Base-by-base conservation (phyloP, 2,329 filamentous ascomycete genomes). In the Aureobasidium sp. region DNA sequence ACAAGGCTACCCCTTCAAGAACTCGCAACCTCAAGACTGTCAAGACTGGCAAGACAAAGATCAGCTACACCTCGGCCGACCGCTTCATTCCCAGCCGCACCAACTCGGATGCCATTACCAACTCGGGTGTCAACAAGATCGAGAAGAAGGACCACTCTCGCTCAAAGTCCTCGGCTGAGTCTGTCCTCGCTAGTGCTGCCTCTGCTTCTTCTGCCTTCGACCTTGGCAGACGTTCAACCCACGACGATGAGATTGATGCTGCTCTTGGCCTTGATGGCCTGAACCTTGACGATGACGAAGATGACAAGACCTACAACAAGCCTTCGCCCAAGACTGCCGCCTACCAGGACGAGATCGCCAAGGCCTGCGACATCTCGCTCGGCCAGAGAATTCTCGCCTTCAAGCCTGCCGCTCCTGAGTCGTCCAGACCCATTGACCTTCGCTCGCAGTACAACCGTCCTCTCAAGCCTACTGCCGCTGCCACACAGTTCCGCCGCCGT, bases 361-460 rank as follows among this genome's bases (percentile, higher is more conserved):
- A 86, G 67, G 93, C 93, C 54, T 97, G 93, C 74, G 94, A 92
- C 62, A 91, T 99, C 65, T 93, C 86, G 72, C 84, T 96, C 65
- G 96, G 92, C 80, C 95, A 92, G 61, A 90, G 94, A 65, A 99
- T 99, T 69, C 88, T 99, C 57, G 90, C 94, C 63, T 99, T 97
- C 83, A 99, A 99, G 86, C 94, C 94, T 60, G 91, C 93, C 2
- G 85, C 94, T n/a, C 94, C 94, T 4, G 94, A 97, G 79, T 97
- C 94, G 7, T 96, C 92, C 37, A 97, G 96, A 83, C 94, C 94
- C 39, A 96, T 99, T 72, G 94, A 99, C 74, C 87, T 99, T 65
- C 89, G 94, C 63, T 90, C 94, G 65, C 94, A 99, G 75, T 99
- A 99, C 84, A 99, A 97, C 82, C 87, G 94, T 64, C 94, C 94